phyloP scores from a whole-genome alignment of 257 asterid genomes.

The Thymus mandschuricus region DNA sequence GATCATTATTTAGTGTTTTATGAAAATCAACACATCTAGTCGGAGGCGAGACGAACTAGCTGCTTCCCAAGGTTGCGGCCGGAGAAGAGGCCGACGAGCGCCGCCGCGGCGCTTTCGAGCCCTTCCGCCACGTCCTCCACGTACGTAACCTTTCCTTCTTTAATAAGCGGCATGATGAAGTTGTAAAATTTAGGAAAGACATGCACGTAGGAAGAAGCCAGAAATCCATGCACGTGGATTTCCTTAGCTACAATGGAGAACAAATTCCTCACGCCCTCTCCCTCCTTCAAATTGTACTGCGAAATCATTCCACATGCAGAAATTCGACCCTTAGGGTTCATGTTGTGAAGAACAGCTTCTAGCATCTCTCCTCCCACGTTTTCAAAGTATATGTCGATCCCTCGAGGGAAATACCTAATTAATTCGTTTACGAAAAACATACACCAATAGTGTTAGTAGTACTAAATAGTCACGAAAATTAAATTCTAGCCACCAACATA shows the following conservation, averaged over 20 bases:
- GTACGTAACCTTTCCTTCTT: constrained; percentile 42
- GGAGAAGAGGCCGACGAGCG: constrained; percentile 44
- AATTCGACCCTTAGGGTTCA: constrained; percentile 47
- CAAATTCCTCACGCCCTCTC: constrained; percentile 46
- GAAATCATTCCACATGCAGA: constrained; percentile 55
- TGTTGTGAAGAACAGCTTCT: constrained; percentile 52
- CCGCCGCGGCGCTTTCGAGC: constrained; percentile 46
- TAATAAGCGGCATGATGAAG: constrained; percentile 36
- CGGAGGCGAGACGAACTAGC: constrained; percentile 31
- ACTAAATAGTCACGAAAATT: too few species aligned
- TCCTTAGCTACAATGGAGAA: constrained; percentile 32
- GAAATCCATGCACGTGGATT: constrained; percentile 49
- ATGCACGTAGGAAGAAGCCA: constrained; percentile 29
- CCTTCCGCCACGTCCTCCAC: constrained; percentile 51
- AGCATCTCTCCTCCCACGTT: constrained; percentile 57
- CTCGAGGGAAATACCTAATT: constrained; percentile 46
- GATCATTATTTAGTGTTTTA: too few species aligned
- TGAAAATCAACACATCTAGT: too few species aligned
- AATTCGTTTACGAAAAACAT: not conserved
- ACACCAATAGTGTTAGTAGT: too few species aligned
- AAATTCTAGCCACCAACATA: too few species aligned
- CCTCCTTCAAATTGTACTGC: constrained; percentile 41
- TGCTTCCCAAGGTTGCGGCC: constrained; percentile 56
- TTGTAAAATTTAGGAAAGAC: constrained; percentile 44
- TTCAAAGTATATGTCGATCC: constrained; percentile 60